A percentile compares a stretch with the other conserved stretches of the same genome.
Conservation (phyloP, 345 rosid species). For the Eucalyptus cloeziana region DNA sequence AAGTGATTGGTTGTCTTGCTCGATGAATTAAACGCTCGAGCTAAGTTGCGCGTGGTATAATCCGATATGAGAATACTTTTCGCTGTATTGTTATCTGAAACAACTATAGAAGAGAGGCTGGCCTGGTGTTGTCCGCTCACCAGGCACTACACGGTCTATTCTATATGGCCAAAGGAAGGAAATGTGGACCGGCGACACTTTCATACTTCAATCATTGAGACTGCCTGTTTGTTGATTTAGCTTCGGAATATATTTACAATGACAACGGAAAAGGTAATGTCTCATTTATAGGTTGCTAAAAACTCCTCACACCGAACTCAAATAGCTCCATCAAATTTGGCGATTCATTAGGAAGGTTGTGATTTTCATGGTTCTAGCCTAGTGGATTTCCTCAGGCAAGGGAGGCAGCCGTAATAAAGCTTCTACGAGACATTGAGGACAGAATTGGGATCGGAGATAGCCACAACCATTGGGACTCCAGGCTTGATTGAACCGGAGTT, state of each 20-base stretch:
- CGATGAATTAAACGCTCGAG: no score
- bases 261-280: neutral
- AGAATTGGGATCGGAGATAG: conserved; percentile 30
- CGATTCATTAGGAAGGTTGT: neutral
- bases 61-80: no score
- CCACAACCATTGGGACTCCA: conserved; percentile 39
- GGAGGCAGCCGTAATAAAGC: conserved; percentile 31
- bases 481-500: conserved; percentile 41
- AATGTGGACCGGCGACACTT: rapidly evolving
- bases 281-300: neutral
- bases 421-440: conserved; percentile 51
- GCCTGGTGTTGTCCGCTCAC: no score
- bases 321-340: neutral
- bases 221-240: neutral
- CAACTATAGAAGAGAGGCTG: no score
- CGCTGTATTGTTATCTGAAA: no score
- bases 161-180: no score
- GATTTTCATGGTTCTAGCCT: neutral
- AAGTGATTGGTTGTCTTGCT: no score
- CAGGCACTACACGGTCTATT: rapidly evolving
- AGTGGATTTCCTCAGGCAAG: conserved; percentile 25
- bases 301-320: neutral
- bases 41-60: no score
- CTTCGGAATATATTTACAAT: neutral
- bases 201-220: neutral